Base-by-base conservation (phyloP, 2,329 filamentous ascomycete genomes). In the Sclerotiophoma versabilis region DNA sequence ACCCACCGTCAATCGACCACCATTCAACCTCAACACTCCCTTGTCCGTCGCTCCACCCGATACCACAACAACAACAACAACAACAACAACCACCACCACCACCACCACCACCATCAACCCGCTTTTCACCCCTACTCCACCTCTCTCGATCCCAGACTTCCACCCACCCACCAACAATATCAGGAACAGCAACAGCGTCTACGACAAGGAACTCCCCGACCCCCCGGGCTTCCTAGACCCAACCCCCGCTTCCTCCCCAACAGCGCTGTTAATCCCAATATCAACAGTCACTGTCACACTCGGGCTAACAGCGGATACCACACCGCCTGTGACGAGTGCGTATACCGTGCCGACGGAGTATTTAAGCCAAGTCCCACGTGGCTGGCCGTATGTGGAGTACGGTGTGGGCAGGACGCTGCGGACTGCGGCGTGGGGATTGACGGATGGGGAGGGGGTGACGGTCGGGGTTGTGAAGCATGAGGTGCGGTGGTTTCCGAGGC, bases 341-440 rank as follows among this genome's bases (percentile, higher is more conserved):
- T 20, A 10, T 17, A 11, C 38, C 27, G 12, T 50, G 2, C 39
- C 39, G 14, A 44, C 39, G 5, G 3, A 20, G 4, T 22, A 23
- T 14, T 17, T 49, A 2, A 30, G 20, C 17, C 38, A 49, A 26
- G 17, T 49, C 2, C 47, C 37, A n/a, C 20, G 3, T 12, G 14
- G 14, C 11, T 60, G 58, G 58, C 54, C 54, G 9, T 57, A 57
- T 30, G 52, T 47, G 2, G 25, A 26, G 19, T 43, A 32, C 15
- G 54, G 39, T 2, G 43, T 39, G 6, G 47, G 54, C 14, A 20
- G 42, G 26, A 29, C 27, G 29, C 30, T 19, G 1, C 25, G 34
- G 38, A 49, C 41, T n/a, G 39, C 25, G 17, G 55, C 38, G 23
- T 54, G 48, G 27, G 19, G 12, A 2, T 17, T 49, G 20, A 43